Evolutionary conservation across 768 basidiomycete genomes (phyloP).

Genomic region (Lactarius deliciosus): DNA sequence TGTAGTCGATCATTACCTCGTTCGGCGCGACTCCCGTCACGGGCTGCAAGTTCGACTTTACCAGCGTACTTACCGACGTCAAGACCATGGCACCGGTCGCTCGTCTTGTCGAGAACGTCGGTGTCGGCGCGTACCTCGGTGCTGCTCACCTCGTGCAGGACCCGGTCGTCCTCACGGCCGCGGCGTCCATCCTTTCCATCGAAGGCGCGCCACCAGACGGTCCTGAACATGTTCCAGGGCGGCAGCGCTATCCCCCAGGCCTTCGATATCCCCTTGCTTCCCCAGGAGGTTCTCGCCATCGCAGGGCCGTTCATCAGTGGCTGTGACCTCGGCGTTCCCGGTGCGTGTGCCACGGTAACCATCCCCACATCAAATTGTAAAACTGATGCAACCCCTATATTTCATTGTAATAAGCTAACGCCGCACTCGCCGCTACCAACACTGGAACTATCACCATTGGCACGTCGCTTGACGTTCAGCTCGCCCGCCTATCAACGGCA

Average conservation of each 20-base stretch:
- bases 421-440: slow-evolving; percentile 62
- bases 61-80: slow-evolving; percentile 59
- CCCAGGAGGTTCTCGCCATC: slow-evolving; percentile 68
- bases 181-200: slow-evolving; percentile 71
- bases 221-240: slow-evolving; percentile 68
- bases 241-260: slow-evolving; percentile 61
- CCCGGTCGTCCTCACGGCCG: slow-evolving; percentile 59
- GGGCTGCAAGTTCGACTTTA: slow-evolving; percentile 69
- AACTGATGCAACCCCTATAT: not conserved
- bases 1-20: slow-evolving; percentile 48
- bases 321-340: slow-evolving; percentile 59
- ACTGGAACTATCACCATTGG: slow-evolving; percentile 55
- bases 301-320: slow-evolving; percentile 67
- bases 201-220: slow-evolving; percentile 85
- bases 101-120: slow-evolving; percentile 73
- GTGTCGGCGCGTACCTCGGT: slow-evolving; percentile 76
- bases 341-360: slow-evolving; percentile 37
- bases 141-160: slow-evolving; percentile 63
- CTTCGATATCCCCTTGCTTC: slow-evolving; percentile 73
- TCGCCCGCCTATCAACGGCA: slow-evolving; percentile 57
- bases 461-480: slow-evolving; percentile 59
- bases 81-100: slow-evolving; percentile 68
- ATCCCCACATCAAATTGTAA: not conserved
- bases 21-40: slow-evolving; percentile 55
- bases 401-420: slow-evolving; percentile 47